Evolutionary conservation across 2,329 filamentous ascomycete genomes (phyloP).

Genomic region (Microcyclospora tardicrescens): DNA sequence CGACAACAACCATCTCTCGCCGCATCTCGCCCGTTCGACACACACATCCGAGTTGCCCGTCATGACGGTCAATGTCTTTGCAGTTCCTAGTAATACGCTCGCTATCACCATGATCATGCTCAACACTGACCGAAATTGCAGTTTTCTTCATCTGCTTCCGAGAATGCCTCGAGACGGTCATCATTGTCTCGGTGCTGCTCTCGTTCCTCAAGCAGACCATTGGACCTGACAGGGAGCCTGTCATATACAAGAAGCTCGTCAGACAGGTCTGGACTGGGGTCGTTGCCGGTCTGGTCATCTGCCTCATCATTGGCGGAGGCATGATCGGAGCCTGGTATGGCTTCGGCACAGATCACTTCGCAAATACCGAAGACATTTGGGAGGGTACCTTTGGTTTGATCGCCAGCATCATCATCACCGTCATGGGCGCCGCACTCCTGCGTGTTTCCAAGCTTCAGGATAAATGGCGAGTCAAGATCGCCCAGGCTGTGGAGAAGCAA

Average conservation of each 20-base stretch:
- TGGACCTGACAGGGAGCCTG: conserved; percentile 47
- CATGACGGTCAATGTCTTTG: conserved; percentile 58
- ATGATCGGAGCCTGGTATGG: conserved; percentile 64
- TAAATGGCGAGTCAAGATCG: conserved; percentile 78
- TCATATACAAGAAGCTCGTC: conserved; percentile 44
- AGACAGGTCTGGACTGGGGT: conserved; percentile 56
- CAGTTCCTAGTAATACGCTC: conserved; percentile 44
- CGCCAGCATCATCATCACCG: conserved; percentile 65
- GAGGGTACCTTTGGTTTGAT: conserved; percentile 67
- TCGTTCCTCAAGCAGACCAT: conserved; percentile 76
- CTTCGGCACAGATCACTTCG: conserved; percentile 54
- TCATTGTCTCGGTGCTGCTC: conserved; percentile 77
- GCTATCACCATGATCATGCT: too few species aligned
- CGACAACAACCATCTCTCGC: too few species aligned
- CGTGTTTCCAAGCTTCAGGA: conserved; percentile 72
- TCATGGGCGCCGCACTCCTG: conserved; percentile 68
- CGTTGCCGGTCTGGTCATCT: conserved; percentile 48
- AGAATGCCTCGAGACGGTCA: conserved; percentile 68
- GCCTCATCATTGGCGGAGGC: conserved; percentile 50
- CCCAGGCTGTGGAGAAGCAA: conserved; percentile 51
- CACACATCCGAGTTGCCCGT: conserved; percentile 2
- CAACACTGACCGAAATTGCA: conserved; percentile 9
- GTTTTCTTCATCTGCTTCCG: conserved; percentile 87
- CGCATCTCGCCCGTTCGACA: too few species aligned
- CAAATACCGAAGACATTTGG: conserved; percentile 59